phyloP scores from a whole-genome alignment of 177 flowering plant species.

The Vitis hybrid region DNA sequence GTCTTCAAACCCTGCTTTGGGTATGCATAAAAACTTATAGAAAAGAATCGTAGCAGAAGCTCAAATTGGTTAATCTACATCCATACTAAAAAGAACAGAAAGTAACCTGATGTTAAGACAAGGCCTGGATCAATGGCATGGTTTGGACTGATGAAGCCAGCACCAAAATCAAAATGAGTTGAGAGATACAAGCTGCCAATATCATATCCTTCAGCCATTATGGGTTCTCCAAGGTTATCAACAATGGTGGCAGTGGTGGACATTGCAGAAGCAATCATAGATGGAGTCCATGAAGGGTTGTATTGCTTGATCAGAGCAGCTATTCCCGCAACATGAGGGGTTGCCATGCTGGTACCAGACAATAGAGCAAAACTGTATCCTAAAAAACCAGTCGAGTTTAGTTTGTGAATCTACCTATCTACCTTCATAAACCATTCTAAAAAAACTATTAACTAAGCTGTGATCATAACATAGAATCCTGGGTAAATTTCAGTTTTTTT shows the following conservation, averaged over 20 bases:
- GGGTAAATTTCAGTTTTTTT: too few relatives aligned
- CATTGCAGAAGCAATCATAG: slow-evolving; percentile 90
- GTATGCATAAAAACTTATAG: not conserved
- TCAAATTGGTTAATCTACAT: too few relatives aligned
- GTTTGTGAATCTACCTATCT: not conserved
- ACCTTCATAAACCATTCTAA: too few relatives aligned
- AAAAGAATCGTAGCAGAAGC: too few relatives aligned
- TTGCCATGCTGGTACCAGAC: slow-evolving; percentile 97
- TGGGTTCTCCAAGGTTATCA: slow-evolving; percentile 59
- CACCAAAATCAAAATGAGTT: slow-evolving; percentile 73
- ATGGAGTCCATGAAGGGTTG: slow-evolving; percentile 83
- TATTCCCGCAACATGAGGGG: slow-evolving; percentile 88
- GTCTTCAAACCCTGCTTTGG: slow-evolving; percentile 64
- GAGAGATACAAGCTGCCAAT: slow-evolving; percentile 46
- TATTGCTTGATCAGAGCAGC: slow-evolving; percentile 83
- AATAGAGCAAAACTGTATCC: slow-evolving; percentile 68
- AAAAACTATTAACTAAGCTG: too few relatives aligned
- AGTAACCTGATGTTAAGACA: slow-evolving; percentile 63
- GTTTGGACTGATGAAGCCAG: slow-evolving; percentile 69
- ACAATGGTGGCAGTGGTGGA: slow-evolving; percentile 71
- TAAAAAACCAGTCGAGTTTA: slow-evolving; percentile 10
- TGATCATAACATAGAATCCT: too few relatives aligned
- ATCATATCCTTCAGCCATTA: slow-evolving; percentile 66
- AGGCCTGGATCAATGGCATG: slow-evolving; percentile 81
- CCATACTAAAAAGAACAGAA: not conserved